Evolutionary conservation across 805 yeast genomes (phyloP), one percentile per base, ranked within the genome.

Genomic region (Spathaspora girioi): DNA sequence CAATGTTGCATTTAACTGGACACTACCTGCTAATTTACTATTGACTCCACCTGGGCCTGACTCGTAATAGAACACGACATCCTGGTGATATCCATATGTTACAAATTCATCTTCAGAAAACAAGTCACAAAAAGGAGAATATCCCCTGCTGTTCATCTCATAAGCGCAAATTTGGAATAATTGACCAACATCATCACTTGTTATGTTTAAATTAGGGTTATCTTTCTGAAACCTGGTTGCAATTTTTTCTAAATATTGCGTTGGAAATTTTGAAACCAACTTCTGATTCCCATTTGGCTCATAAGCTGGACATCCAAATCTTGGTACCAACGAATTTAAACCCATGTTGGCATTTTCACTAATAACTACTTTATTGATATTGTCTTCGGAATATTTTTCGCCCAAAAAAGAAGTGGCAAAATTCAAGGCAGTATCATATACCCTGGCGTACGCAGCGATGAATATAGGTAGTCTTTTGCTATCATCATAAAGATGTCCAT

Each of bases 81-180:
- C 92, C 20, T 73, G 71, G 19, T 77, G 70, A 66, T 88, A 89
- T 47, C 83, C 83, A 58, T 77, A 79, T 20, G 78, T 79, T 47
- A 85, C 68, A 73, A 82, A 83, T 54, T 88, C 93, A 20, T 83
- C 82, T 58, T 77, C 77, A 41, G 89, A 84, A 69, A 89, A 83
- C 31, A 86, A 72, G 32, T 77, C 75, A 67, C 96, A 89, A 55
- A 87, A 82, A 27, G 78, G 76, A 14, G 93, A 86, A 50, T 69
- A 65, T 9, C 96, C 96, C 50, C 75, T 75, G 8, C 82, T 86
- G 50, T 87, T 87, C 45, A 87, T 68, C 66, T 89, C 96, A 62
- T 77, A 89, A 2, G 89, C 90, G 69, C 96, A 89, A 66, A 83
- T 76, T n/a, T 76, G 73, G 59, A 86, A 83, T 55, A 88, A 59